Percentiles rank a stretch among this genome's conserved stretches.
These are phyloP conservation scores for Alternaria angustiovoidea DNA, from an alignment of 2,329 filamentous ascomycete genomes.

Conservation along the genomic window DNA sequence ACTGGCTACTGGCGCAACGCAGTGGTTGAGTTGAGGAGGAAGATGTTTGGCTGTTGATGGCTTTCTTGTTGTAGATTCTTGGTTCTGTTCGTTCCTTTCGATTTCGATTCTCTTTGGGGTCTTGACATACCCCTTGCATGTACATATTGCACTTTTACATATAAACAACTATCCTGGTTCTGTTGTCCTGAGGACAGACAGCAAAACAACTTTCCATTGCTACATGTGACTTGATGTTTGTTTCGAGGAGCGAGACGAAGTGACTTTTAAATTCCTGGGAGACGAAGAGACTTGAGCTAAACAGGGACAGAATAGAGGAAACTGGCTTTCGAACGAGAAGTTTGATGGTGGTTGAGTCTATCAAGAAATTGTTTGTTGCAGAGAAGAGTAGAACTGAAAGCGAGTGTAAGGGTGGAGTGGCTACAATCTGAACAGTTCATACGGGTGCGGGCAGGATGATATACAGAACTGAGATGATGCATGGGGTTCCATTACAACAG, in stretches of 20 bases:
- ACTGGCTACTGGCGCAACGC: background rate
- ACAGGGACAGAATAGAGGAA: background rate
- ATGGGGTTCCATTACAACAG: no score
- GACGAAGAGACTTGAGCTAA: no score
- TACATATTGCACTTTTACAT: slow-evolving; percentile 10
- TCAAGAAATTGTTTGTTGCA: background rate
- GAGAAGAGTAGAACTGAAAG: background rate
- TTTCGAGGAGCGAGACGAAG: background rate
- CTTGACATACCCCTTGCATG: slow-evolving; percentile 4
- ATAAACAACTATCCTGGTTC: background rate
- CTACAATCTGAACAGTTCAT: background rate
- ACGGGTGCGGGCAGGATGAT: background rate
- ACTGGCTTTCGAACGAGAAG: background rate
- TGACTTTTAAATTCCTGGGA: background rate
- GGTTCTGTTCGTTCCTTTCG: background rate
- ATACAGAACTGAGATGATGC: no score
- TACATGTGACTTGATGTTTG: background rate
- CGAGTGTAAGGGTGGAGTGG: background rate
- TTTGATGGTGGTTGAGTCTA: background rate
- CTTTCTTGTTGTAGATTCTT: slow-evolving; percentile 6
- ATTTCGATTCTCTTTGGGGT: slow-evolving; percentile 2
- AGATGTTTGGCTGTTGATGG: background rate
- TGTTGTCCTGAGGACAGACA: slow-evolving; percentile 1
- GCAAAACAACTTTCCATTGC: background rate
- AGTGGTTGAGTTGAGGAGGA: background rate